Percentiles rank a stretch among this genome's conserved stretches.
Evolutionary conservation across 768 basidiomycete genomes (phyloP).

Genomic region (Boletellus ananiceps): DNA sequence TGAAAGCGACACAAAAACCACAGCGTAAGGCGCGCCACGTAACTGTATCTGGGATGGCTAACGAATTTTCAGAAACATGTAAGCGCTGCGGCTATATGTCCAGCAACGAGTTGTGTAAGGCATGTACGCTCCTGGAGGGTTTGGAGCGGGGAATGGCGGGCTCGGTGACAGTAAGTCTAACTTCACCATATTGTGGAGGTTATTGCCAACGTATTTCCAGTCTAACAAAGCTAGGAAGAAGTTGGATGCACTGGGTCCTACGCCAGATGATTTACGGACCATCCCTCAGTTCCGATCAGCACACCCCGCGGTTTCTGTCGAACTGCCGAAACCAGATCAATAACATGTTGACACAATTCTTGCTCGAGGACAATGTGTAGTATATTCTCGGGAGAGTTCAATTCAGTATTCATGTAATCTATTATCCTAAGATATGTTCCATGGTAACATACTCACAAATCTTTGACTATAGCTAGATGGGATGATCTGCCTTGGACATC

Average conservation of each 20-base stretch:
- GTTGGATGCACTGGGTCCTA: slow-evolving; percentile 52
- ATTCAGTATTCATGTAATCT: background rate
- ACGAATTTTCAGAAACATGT: slow-evolving; percentile 65
- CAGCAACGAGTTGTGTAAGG: slow-evolving; percentile 95
- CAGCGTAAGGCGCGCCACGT: slow-evolving; percentile 59
- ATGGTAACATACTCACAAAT: background rate
- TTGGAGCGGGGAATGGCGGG: slow-evolving; percentile 77
- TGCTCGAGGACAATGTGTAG: background rate
- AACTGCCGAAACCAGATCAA: slow-evolving; percentile 25
- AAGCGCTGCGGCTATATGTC: slow-evolving; percentile 93
- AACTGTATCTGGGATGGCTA: background rate
- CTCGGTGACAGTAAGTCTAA: slow-evolving; percentile 52
- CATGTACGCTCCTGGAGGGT: slow-evolving; percentile 86
- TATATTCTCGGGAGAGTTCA: background rate
- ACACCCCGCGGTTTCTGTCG: slow-evolving; percentile 39
- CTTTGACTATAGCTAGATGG: slow-evolving; percentile 11
- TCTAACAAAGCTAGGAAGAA: slow-evolving; percentile 65
- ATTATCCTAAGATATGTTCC: background rate
- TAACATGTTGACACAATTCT: background rate
- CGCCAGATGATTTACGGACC: slow-evolving; percentile 66
- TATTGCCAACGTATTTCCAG: slow-evolving; percentile 33
- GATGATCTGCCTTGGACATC: slow-evolving; percentile 27
- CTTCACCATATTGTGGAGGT: background rate
- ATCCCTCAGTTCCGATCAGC: slow-evolving; percentile 65
- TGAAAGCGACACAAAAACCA: slow-evolving; percentile 76